Base-by-base conservation (phyloP, 2,329 filamentous ascomycete species). In the Bisporella sp. region DNA sequence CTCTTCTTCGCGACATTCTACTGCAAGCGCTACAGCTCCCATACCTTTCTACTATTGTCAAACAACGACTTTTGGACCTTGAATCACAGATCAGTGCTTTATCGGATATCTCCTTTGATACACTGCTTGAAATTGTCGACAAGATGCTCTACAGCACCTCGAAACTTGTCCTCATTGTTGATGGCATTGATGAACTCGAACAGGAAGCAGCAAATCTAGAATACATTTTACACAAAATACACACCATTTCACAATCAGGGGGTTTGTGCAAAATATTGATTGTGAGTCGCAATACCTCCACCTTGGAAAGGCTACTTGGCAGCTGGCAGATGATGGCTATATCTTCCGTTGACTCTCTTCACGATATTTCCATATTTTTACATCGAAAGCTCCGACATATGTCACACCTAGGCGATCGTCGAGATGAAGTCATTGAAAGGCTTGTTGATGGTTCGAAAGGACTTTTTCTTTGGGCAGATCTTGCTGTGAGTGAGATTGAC, bases 381-480 rank as follows among this genome's bases (percentile, higher is more conserved):
- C 39, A 47, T 47, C 3, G 41, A 31, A 47, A 12, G 46, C 46
- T 47, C 46, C 28, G 41, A 41, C 30, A 40, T 21, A 47, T 47
- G 5, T 4, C 9, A 41, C 46, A 47, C 13, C 31, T 47, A 30
- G 35, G 35, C 11, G 11, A 47, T 7, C 46, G 37, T 21, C 46
- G 46, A 31, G 46, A 40, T 21, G 46, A 47, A 41, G 28, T 47
- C 32, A 41, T 41, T 11, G 46, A 47, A 12, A 47, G 33, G 30
- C 46, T 47, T 41, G 32, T 47, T 41, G 32, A 47, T 8, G 46
- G 46, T 29, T 47, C 46, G 33, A 47, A 47, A 30, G 46, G 46
- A 9, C 30, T 47, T 30, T 47, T 47, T 30, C 46, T 47, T 31
- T 47, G 46, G 46, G 46, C 46, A 9, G 46, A 41, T 41, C 46